These are phyloP conservation scores for Beauveria pseudobassiana DNA, from an alignment of 2,329 filamentous ascomycete genomes.

Conservation along the genomic window DNA sequence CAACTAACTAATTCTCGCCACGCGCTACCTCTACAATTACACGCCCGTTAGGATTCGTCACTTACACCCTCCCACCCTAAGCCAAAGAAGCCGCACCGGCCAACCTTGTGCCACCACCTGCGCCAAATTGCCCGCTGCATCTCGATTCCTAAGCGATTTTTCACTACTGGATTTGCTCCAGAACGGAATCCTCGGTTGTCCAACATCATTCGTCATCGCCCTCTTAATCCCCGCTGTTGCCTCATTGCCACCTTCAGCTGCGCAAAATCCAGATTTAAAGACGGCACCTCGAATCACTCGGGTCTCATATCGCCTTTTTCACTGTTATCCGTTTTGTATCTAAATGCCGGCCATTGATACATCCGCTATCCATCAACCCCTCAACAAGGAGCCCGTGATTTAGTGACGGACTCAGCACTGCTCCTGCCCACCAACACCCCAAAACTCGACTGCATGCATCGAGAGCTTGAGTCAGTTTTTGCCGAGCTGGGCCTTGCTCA, in stretches of 20 bases:
- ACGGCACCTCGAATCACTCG: neutral
- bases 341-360: conserved; percentile 3
- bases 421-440: neutral
- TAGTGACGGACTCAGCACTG: neutral
- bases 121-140: neutral
- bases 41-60: neutral
- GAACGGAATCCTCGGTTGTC: neutral
- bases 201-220: neutral
- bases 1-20: neutral
- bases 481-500: conserved; percentile 71
- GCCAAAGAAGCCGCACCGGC: neutral
- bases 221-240: neutral
- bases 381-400: neutral
- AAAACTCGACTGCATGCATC: conserved; percentile 35
- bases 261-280: neutral
- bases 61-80: neutral
- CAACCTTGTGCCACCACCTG: neutral
- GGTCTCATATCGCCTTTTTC: neutral
- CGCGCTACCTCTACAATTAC: neutral
- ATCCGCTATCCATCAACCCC: neutral
- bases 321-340: neutral
- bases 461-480: conserved; percentile 57
- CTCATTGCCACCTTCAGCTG: neutral
- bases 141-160: neutral
- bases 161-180: neutral